A percentile compares a stretch with the other conserved stretches of the same genome.
Conservation (phyloP, 2,329 filamentous ascomycete genomes). For the Geosmithia morbida region DNA sequence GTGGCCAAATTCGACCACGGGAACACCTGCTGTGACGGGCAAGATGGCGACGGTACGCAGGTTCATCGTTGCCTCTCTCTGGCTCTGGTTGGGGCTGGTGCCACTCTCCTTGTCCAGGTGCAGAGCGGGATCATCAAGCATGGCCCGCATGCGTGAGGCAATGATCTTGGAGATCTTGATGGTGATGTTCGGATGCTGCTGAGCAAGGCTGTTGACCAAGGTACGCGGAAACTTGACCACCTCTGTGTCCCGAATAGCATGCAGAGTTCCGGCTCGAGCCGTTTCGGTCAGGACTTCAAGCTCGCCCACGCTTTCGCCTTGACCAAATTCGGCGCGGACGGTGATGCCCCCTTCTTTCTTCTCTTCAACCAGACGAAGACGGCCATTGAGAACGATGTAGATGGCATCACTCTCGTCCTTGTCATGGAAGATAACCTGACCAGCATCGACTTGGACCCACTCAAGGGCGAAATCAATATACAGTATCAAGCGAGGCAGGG, state of each 20-base stretch:
- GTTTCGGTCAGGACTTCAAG: slow-evolving; percentile 95
- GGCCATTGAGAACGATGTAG: slow-evolving; percentile 92
- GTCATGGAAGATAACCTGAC: slow-evolving; percentile 88
- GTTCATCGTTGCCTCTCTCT: slow-evolving; percentile 76
- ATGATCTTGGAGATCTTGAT: slow-evolving; percentile 99
- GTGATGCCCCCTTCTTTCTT: slow-evolving; percentile 68
- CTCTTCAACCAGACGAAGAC: slow-evolving; percentile 73
- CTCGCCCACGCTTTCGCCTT: slow-evolving; percentile 95
- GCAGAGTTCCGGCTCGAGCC: slow-evolving; percentile 74
- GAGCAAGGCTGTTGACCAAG: slow-evolving; percentile 91
- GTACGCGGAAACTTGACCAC: slow-evolving; percentile 92
- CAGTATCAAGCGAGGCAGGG: slow-evolving; percentile 77
- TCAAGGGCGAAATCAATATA: slow-evolving; percentile 98
- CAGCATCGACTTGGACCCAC: slow-evolving; percentile 93
- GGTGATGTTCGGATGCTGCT: slow-evolving; percentile 94
- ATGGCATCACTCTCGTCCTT: slow-evolving; percentile 95
- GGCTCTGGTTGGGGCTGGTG: slow-evolving; percentile 33
- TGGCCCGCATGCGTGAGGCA: slow-evolving; percentile 78
- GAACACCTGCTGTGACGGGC: slow-evolving; percentile 80
- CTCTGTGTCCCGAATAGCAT: slow-evolving; percentile 93
- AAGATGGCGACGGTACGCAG: slow-evolving; percentile 84
- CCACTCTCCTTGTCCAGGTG: slow-evolving; percentile 50
- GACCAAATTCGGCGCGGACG: slow-evolving; percentile 83
- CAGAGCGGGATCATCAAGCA: slow-evolving; percentile 69
- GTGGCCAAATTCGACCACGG: slow-evolving; percentile 89